Evolutionary conservation across 768 basidiomycete species (phyloP), one percentile per base, ranked within the genome.

Genomic region (Mycena maculata): DNA sequence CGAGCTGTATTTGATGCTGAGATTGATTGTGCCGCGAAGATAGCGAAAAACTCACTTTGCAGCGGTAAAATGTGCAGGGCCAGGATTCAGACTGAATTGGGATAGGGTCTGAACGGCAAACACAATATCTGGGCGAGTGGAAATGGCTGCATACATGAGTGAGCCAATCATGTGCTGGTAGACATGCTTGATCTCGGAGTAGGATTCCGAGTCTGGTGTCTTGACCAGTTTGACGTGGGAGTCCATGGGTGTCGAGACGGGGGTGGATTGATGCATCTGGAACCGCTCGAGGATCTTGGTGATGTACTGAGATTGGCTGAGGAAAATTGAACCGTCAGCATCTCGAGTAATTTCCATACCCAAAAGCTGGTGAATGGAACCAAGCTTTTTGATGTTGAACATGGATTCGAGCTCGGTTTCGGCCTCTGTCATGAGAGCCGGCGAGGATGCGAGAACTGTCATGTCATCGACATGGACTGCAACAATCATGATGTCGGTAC

Each of bases 91-190:
- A 33, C 65, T 66, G 71, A 75, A 81, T 15, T 72, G 77, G 8
- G 71, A 62, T 1, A 80, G 66, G 2, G 60, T 61, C 18, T 66
- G 59, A 27, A 80, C 76, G 0, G 77, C 68, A 48, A 63, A 78
- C 1, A 72, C 55, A 54, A 81, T 79, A 67, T 81, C 79, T 12
- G 79, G 81, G 4, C 77, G 77, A 6, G 76, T 76, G 15, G 68
- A 66, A 11, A 75, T 55, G 15, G 79, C 74, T 6, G 73, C 63
- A 60, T 78, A 79, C 62, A 77, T 75, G 31, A 76, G 75, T 22
- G 63, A 67, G 42, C 72, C 79, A 27, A 80, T 71, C 62, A 73
- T 74, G 31, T 69, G 49, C 22, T 66, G 63, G 58, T 75, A 78
- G 38, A 73, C 63, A 16, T 31, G 53, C 65, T 71, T 72, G 60